A percentile compares a stretch with the other conserved stretches of the same genome.
These are phyloP conservation scores for Kodamaea kaohsiungensis DNA, from an alignment of 805 yeast genomes.

Conservation along the genomic window DNA sequence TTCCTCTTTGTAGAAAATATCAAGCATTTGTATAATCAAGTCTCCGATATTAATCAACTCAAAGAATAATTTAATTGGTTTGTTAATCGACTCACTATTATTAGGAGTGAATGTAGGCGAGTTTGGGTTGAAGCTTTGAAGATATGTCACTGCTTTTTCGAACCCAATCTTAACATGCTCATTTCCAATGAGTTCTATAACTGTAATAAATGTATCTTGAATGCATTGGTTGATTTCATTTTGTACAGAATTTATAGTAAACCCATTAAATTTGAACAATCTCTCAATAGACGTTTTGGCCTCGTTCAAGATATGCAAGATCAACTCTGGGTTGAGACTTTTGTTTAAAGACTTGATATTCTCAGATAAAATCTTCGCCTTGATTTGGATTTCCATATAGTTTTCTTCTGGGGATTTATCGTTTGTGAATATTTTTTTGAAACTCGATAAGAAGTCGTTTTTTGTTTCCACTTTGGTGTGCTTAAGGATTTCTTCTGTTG, in stretches of 20 bases:
- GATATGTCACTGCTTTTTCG: conserved; percentile 69
- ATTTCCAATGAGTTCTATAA: conserved; percentile 61
- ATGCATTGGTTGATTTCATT: conserved; percentile 40
- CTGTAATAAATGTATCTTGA: conserved; percentile 66
- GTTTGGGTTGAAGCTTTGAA: conserved; percentile 70
- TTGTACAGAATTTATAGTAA: conserved; percentile 34
- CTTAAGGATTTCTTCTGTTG: conserved; percentile 48
- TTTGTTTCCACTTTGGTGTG: conserved; percentile 48
- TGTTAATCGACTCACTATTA: conserved; percentile 48
- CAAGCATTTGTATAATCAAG: conserved; percentile 86
- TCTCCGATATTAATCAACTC: conserved; percentile 94
- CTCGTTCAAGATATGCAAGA: conserved; percentile 66
- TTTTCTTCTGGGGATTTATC: conserved; percentile 21
- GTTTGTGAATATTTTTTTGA: conserved; percentile 26
- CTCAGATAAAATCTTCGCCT: conserved; percentile 71
- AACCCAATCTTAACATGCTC: conserved; percentile 87
- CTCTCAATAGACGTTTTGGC: conserved; percentile 67
- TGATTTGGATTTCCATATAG: conserved; percentile 73
- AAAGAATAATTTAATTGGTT: conserved; percentile 82
- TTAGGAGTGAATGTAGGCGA: conserved; percentile 31
- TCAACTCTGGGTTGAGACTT: conserved; percentile 78
- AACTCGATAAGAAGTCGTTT: conserved; percentile 25
- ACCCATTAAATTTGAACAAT: conserved; percentile 38
- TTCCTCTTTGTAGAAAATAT: conserved; percentile 87
- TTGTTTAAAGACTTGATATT: conserved; percentile 76